A percentile compares a stretch with the other conserved stretches of the same genome.
Evolutionary conservation across 2,329 filamentous ascomycete genomes (phyloP).

Genomic region (Parafenestella ontariensis): DNA sequence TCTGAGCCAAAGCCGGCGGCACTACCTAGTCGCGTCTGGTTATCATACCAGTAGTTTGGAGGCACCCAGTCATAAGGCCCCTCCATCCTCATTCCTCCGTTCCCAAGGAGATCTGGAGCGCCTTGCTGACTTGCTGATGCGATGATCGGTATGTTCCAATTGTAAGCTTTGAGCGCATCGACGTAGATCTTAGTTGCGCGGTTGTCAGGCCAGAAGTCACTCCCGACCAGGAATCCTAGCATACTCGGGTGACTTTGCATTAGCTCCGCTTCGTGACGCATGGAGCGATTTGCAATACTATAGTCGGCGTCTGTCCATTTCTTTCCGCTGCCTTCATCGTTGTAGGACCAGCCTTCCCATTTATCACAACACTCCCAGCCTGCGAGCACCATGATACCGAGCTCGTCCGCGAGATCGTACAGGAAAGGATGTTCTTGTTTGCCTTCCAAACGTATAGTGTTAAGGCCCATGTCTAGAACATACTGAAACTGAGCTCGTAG

Average conservation of each 20-base stretch:
- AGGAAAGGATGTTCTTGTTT: slow-evolving; percentile 69
- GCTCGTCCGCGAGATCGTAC: slow-evolving; percentile 64
- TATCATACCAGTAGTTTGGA: slow-evolving; percentile 69
- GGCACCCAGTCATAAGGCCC: slow-evolving; percentile 72
- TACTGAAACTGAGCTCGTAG: slow-evolving; percentile 61
- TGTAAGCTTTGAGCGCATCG: slow-evolving; percentile 56
- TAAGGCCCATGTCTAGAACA: slow-evolving; percentile 67
- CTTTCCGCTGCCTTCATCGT: slow-evolving; percentile 57
- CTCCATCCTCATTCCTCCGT: slow-evolving; percentile 70
- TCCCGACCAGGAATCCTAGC: slow-evolving; percentile 66
- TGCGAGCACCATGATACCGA: slow-evolving; percentile 67
- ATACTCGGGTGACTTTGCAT: slow-evolving; percentile 67
- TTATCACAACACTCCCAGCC: slow-evolving; percentile 74
- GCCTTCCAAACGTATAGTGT: slow-evolving; percentile 69
- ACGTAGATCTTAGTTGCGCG: slow-evolving; percentile 62
- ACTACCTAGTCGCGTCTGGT: slow-evolving; percentile 58
- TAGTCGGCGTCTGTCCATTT: slow-evolving; percentile 65
- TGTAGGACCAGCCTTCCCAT: slow-evolving; percentile 71
- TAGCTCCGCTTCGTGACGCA: slow-evolving; percentile 67
- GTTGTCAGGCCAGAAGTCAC: slow-evolving; percentile 69
- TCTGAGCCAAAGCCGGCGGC: slow-evolving; percentile 71
- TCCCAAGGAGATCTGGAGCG: slow-evolving; percentile 59
- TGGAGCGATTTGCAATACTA: slow-evolving; percentile 59
- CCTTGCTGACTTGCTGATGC: slow-evolving; percentile 64
- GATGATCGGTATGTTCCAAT: slow-evolving; percentile 66